Evolutionary conservation across 1,284 basidiomycete genomes (phyloP), one percentile per base, ranked within the genome.

Genomic region (Laetiporus sulphureus): DNA sequence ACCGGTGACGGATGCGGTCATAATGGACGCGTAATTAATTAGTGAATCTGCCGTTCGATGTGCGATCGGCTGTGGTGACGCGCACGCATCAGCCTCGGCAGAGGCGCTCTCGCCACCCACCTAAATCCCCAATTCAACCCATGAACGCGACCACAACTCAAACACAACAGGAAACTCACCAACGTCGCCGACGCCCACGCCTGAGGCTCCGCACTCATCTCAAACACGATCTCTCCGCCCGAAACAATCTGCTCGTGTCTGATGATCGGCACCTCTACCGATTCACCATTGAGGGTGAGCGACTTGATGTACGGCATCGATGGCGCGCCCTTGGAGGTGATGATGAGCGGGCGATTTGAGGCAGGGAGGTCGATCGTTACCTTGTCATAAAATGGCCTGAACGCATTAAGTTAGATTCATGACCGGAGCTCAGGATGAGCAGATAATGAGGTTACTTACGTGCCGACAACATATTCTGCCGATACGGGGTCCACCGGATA

Each of bases 401-500:
- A 20, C 27, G 19, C 22, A 19, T 16, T 22, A 19, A 3, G 13
- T 13, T 12, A 32, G 21, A 4, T 15, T 37, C 10, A 11, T 19
- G n/a, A 31, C 27, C 10, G 32, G 4, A 18, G 4, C 23, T 6
- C 13, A 16, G 19, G 29, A 18, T 37, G 13, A 30, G 27, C n/a
- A n/a, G n/a, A n/a, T n/a, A n/a, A n/a, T n/a, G n/a, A 64, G 64
- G 36, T 54, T 1, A 57, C 64, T 39, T 40, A 83, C 73, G 79
- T 77, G 48, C 85, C 86, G 32, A 90, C 68, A 40, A 89, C 69
- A 46, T 89, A 90, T 52, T 78, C 75, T 7, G 75, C 75, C 0
- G 79, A 83, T 0, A 83, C 82, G 0, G 87, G 86, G 56, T 89
- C 79, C 38, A 91, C 85, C 13, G 88, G 87, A 53, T 91, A 92